Conservation (phyloP, 805 yeast genomes). For the Cyberlindnera petersonii region DNA sequence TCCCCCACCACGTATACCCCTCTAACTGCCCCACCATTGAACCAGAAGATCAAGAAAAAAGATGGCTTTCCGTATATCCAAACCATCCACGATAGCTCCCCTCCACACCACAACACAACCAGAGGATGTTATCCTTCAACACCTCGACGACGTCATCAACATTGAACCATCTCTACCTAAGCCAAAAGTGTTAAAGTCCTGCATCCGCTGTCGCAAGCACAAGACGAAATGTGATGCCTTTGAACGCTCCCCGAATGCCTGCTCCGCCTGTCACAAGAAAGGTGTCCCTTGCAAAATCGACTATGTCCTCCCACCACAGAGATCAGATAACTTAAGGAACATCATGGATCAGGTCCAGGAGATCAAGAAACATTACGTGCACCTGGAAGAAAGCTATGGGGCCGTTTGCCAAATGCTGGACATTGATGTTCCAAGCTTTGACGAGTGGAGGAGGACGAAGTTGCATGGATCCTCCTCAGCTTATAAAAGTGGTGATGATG, state of each 20-base stretch:
- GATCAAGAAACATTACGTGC: conserved; percentile 13
- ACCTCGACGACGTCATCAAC: conserved; percentile 6
- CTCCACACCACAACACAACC: background rate
- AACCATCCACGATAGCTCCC: background rate
- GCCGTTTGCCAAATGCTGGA: conserved; percentile 13
- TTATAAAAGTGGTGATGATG: no score
- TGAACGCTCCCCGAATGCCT: conserved; percentile 48
- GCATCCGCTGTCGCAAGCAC: conserved; percentile 61
- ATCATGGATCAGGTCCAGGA: conserved; percentile 18
- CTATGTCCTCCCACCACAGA: conserved; percentile 48
- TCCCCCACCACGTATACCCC: no score
- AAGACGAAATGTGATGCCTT: conserved; percentile 63
- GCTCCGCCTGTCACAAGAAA: conserved; percentile 52
- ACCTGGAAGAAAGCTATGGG: conserved; percentile 13
- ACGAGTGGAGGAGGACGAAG: conserved; percentile 16
- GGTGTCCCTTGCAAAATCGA: conserved; percentile 53
- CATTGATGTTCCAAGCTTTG: conserved; percentile 16
- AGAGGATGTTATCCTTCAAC: conserved; percentile 9
- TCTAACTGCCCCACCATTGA: background rate
- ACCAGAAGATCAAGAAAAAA: no score
- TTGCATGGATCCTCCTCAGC: background rate
- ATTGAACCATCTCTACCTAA: conserved; percentile 21
- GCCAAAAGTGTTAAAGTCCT: conserved; percentile 49
- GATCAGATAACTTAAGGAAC: conserved; percentile 27
- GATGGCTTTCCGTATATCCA: conserved; percentile 7